Conservation (phyloP, 2,329 filamentous ascomycete species). For the Colletotrichum tanaceti region DNA sequence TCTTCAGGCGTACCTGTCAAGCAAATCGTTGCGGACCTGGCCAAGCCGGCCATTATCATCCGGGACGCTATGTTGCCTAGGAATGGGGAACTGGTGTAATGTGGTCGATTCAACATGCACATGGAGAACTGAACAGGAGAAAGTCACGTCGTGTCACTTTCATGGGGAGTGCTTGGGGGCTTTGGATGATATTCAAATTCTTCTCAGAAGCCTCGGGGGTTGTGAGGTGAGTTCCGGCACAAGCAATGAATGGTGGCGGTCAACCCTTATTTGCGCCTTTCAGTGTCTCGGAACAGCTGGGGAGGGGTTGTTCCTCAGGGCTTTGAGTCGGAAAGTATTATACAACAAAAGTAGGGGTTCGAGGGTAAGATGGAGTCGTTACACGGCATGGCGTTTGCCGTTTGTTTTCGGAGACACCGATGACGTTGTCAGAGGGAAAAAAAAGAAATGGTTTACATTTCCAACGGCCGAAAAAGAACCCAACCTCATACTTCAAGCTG, state of each 20-base stretch:
- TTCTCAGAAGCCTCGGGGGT: neutral
- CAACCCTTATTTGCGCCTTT: neutral
- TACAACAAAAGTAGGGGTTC: neutral
- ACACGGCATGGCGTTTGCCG: no score
- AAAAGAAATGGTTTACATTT: no score
- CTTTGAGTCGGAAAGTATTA: neutral
- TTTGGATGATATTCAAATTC: neutral
- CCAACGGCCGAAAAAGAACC: no score
- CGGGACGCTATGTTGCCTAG: slow-evolving; percentile 20
- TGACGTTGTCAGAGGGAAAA: neutral
- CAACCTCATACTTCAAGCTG: no score
- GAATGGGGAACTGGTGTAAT: neutral
- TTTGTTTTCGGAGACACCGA: neutral
- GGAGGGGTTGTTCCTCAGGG: neutral
- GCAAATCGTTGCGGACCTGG: slow-evolving; percentile 43
- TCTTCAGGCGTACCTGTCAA: slow-evolving; percentile 41
- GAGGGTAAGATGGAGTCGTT: neutral
- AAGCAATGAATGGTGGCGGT: neutral
- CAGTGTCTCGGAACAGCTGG: no score
- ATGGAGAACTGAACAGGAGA: slow-evolving; percentile 2
- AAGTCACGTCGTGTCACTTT: neutral
- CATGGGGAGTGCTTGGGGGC: neutral
- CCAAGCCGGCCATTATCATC: slow-evolving; percentile 42
- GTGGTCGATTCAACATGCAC: slow-evolving; percentile 5
- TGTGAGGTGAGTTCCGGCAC: neutral